These are phyloP conservation scores for Ceratocystis smalleyi DNA, from an alignment of 2,329 filamentous ascomycete species.

Conservation along the genomic window DNA sequence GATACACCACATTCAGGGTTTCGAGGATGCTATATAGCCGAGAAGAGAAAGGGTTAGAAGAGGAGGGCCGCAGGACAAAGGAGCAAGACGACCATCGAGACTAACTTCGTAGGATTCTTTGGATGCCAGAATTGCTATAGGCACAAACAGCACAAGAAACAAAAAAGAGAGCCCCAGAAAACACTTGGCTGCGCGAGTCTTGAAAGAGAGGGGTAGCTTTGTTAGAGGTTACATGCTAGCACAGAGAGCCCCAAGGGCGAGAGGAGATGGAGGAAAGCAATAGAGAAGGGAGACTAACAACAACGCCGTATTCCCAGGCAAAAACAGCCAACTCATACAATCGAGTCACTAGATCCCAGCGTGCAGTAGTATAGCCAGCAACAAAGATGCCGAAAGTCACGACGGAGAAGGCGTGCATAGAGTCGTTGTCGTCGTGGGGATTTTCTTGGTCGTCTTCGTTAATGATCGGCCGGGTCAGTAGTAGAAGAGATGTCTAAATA, in stretches of 20 bases:
- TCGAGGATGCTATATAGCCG: slow-evolving; percentile 55
- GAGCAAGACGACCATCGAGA: slow-evolving; percentile 1
- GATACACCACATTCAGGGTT: slow-evolving; percentile 67
- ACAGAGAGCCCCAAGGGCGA: not conserved
- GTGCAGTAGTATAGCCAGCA: slow-evolving; percentile 96
- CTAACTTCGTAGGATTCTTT: slow-evolving; percentile 67
- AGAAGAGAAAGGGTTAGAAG: slow-evolving; percentile 5
- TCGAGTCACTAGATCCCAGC: slow-evolving; percentile 94
- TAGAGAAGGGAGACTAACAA: slow-evolving; percentile 43
- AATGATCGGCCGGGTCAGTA: slow-evolving; percentile 9
- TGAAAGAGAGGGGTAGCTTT: not conserved
- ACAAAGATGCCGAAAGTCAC: slow-evolving; percentile 96
- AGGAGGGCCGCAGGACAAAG: not conserved
- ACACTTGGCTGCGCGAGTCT: slow-evolving; percentile 16
- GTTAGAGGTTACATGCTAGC: slow-evolving; percentile 8
- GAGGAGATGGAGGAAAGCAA: not conserved
- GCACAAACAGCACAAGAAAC: slow-evolving; percentile 72
- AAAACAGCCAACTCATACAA: slow-evolving; percentile 95
- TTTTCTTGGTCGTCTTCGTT: slow-evolving; percentile 21
- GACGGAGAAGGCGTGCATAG: slow-evolving; percentile 96
- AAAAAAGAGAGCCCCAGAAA: slow-evolving; percentile 55
- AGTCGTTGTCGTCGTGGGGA: slow-evolving; percentile 26
- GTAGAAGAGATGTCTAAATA: not conserved
- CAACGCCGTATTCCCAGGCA: slow-evolving; percentile 96
- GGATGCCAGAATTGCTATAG: slow-evolving; percentile 66